phyloP scores from a whole-genome alignment of 306 rosid species.

The Inga leiocalycina region DNA sequence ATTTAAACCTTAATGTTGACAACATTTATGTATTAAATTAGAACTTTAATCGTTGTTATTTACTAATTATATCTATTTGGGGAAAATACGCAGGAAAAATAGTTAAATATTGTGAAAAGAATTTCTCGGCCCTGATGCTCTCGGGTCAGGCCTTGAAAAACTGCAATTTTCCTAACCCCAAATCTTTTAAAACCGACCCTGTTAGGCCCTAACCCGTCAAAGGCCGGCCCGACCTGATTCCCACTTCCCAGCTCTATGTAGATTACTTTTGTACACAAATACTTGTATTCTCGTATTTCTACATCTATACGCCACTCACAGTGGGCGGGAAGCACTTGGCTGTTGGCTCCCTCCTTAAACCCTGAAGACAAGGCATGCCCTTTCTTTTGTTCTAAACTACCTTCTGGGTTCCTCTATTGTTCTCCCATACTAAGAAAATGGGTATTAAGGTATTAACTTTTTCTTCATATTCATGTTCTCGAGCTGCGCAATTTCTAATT shows the following conservation, averaged over 20 bases:
- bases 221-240: too few species aligned
- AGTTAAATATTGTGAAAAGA: too few species aligned
- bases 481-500: not conserved
- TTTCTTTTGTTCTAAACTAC: constrained; percentile 15
- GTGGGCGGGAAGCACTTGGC: constrained; percentile 49
- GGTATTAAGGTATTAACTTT: constrained; percentile 74
- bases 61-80: too few species aligned
- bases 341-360: not conserved
- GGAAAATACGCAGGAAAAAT: too few species aligned
- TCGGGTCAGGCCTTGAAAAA: too few species aligned
- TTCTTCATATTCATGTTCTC: not conserved
- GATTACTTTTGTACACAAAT: not conserved
- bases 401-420: not conserved
- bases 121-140: too few species aligned
- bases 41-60: too few species aligned
- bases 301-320: not conserved
- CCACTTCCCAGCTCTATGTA: not conserved
- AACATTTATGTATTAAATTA: too few species aligned
- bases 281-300: not conserved
- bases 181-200: too few species aligned
- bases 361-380: not conserved
- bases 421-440: constrained; percentile 36
- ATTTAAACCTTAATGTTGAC: too few species aligned
- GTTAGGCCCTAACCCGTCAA: too few species aligned
- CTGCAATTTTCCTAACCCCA: too few species aligned